Conservation (phyloP, 805 yeast species). For the Candida loeiensis region DNA sequence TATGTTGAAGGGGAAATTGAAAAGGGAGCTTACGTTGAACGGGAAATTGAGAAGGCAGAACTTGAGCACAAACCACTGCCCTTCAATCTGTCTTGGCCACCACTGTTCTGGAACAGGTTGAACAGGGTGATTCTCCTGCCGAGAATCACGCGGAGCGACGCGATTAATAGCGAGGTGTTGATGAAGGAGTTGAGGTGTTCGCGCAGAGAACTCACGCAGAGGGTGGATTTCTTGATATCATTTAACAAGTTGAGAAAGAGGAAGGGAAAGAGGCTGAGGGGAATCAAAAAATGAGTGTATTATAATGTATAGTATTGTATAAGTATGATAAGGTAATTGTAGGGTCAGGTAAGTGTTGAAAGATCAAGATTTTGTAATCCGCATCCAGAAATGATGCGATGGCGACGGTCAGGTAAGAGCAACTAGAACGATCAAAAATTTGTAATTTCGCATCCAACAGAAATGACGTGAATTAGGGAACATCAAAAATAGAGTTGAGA, state of each 20-base stretch:
- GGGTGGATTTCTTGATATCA: conserved; percentile 26
- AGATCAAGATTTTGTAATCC: too few species aligned
- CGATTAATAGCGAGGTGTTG: conserved; percentile 27
- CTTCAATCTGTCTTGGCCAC: too few species aligned
- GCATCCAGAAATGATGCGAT: too few species aligned
- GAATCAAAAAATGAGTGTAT: background rate
- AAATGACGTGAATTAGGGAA: too few species aligned
- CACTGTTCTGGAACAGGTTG: conserved; percentile 28
- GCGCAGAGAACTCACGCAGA: conserved; percentile 28
- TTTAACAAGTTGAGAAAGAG: conserved; percentile 6
- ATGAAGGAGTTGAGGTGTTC: conserved; percentile 25
- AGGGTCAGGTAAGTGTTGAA: too few species aligned
- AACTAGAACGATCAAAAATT: too few species aligned
- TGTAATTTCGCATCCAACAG: too few species aligned
- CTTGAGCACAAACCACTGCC: background rate
- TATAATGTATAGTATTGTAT: background rate
- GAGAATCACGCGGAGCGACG: conserved; percentile 22
- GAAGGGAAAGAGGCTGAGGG: background rate
- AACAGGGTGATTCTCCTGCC: conserved; percentile 26
- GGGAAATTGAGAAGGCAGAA: background rate
- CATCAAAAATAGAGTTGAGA: too few species aligned
- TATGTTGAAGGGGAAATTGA: too few species aligned
- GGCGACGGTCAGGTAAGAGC: too few species aligned
- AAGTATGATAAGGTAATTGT: background rate
- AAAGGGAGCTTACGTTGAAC: too few species aligned